A percentile compares a stretch with the other conserved stretches of the same genome.
phyloP scores from a whole-genome alignment of 2,329 filamentous ascomycete genomes.

The Aspergillus glaucus region DNA sequence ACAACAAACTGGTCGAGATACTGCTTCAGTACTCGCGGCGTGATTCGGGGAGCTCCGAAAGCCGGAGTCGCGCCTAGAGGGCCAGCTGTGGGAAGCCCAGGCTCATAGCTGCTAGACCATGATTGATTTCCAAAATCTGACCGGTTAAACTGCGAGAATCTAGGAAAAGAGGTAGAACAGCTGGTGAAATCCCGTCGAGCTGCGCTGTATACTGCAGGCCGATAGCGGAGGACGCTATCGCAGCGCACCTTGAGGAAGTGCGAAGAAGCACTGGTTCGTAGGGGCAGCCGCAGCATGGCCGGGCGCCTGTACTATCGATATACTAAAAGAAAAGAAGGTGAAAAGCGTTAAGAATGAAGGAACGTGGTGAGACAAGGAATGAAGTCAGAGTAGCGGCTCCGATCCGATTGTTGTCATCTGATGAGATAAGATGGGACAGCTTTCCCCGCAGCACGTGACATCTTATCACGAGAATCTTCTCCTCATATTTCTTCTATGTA shows the following conservation, averaged over 20 bases:
- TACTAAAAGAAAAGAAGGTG: not conserved
- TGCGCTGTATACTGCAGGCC: slow-evolving; percentile 9
- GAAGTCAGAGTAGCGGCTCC: not conserved
- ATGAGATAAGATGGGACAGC: slow-evolving; percentile 15
- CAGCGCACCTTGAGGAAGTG: slow-evolving; percentile 16
- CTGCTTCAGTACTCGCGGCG: slow-evolving; percentile 67
- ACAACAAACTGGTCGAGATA: slow-evolving; percentile 95
- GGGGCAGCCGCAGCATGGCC: slow-evolving; percentile 28
- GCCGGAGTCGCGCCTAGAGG: slow-evolving; percentile 56
- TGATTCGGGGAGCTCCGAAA: slow-evolving; percentile 53
- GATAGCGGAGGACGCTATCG: slow-evolving; percentile 17
- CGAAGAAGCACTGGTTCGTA: slow-evolving; percentile 18
- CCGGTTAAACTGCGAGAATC: slow-evolving; percentile 49
- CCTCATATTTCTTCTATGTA: not conserved
- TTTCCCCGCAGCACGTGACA: slow-evolving; percentile 22
- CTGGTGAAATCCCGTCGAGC: slow-evolving; percentile 18
- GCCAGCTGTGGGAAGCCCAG: slow-evolving; percentile 55
- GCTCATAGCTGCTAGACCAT: slow-evolving; percentile 58
- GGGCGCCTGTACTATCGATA: slow-evolving; percentile 6
- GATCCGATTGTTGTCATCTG: not conserved
- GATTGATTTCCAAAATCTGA: slow-evolving; percentile 59
- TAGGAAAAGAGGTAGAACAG: slow-evolving; percentile 30
- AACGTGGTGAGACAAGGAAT: not conserved
- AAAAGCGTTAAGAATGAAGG: not conserved
- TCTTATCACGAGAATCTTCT: slow-evolving; percentile 9